Percentiles rank a stretch among this genome's conserved stretches.
Conservation (phyloP, 345 rosid genomes). For the Gossypium raimondii region DNA sequence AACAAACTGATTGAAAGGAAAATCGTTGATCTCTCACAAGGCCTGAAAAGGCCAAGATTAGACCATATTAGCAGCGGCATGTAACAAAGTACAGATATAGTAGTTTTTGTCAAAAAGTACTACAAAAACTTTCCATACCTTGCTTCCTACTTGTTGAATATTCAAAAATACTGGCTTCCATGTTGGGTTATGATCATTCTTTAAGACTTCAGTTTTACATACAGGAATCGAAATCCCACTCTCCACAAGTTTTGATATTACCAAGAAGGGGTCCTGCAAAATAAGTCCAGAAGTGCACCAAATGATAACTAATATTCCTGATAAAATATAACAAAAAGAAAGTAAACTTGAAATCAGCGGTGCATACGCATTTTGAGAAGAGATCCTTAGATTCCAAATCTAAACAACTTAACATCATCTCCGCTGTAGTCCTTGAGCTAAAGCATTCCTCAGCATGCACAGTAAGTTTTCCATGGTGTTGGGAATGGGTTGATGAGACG, state of each 20-base stretch:
- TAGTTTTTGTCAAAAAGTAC: too few relatives aligned
- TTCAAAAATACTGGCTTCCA: too few relatives aligned
- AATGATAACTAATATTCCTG: constrained; percentile 11
- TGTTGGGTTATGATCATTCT: constrained; percentile 1
- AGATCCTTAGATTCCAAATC: constrained; percentile 21
- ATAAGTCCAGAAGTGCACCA: constrained; percentile 19
- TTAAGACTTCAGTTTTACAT: constrained; percentile 78
- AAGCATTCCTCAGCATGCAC: constrained; percentile 83
- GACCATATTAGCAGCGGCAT: constrained; percentile 1
- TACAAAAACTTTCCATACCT: too few relatives aligned
- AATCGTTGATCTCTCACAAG: not conserved
- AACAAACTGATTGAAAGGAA: not conserved
- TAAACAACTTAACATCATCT: too few relatives aligned
- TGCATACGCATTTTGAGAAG: constrained; percentile 76
- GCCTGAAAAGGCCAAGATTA: not conserved
- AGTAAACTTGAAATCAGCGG: constrained; percentile 16
- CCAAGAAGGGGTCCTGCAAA: constrained; percentile 76
- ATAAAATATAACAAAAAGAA: constrained; percentile 5
- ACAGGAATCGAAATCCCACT: constrained; percentile 59
- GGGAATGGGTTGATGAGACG: constrained; percentile 32
- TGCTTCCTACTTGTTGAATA: too few relatives aligned
- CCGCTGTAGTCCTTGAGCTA: constrained; percentile 35
- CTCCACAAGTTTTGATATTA: constrained; percentile 72
- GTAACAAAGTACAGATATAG: not conserved
- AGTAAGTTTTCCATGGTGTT: constrained; percentile 51